phyloP scores from a whole-genome alignment of 2,329 filamentous ascomycete species.

The Exophiala alcalophila region DNA sequence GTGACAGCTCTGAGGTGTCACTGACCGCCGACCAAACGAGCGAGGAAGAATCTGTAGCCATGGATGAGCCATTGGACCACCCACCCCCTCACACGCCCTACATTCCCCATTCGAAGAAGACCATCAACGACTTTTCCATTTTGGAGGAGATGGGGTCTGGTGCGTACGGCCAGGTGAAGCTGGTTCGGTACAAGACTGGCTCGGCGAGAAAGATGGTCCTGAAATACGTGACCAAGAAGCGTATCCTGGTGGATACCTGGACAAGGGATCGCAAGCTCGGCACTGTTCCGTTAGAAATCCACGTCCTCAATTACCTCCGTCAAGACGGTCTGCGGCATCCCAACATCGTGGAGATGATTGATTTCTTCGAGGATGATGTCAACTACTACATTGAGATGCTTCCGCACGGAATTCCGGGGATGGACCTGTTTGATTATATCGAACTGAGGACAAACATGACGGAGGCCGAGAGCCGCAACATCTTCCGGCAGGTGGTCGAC shows the following conservation, averaged over 20 bases:
- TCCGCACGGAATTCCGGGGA: conserved; percentile 89
- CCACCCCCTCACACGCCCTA: conserved; percentile 29
- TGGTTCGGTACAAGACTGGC: conserved; percentile 78
- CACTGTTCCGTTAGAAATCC: conserved; percentile 93
- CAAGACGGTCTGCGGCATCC: conserved; percentile 64
- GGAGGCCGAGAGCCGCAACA: conserved; percentile 86
- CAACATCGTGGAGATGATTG: conserved; percentile 67
- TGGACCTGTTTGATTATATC: conserved; percentile 99
- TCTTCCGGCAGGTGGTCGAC: conserved; percentile 88
- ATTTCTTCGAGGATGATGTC: conserved; percentile 61
- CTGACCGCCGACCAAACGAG: conserved; percentile 34
- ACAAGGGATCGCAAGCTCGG: conserved; percentile 88
- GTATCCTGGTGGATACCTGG: conserved; percentile 98
- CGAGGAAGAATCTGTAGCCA: conserved; percentile 52
- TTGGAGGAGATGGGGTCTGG: conserved; percentile 98
- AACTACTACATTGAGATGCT: conserved; percentile 99
- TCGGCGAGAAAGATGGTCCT: conserved; percentile 74
- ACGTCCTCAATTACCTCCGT: conserved; percentile 89
- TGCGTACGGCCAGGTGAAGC: conserved; percentile 95
- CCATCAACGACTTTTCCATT: conserved; percentile 84
- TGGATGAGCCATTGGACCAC: conserved; percentile 43
- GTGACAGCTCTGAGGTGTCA: conserved; percentile 41
- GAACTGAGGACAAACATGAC: conserved; percentile 96
- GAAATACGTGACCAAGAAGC: conserved; percentile 95
- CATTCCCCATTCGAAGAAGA: conserved; percentile 62